These are phyloP conservation scores for Scheffersomyces titani DNA, from an alignment of 1,139 yeast genomes.

Conservation along the genomic window DNA sequence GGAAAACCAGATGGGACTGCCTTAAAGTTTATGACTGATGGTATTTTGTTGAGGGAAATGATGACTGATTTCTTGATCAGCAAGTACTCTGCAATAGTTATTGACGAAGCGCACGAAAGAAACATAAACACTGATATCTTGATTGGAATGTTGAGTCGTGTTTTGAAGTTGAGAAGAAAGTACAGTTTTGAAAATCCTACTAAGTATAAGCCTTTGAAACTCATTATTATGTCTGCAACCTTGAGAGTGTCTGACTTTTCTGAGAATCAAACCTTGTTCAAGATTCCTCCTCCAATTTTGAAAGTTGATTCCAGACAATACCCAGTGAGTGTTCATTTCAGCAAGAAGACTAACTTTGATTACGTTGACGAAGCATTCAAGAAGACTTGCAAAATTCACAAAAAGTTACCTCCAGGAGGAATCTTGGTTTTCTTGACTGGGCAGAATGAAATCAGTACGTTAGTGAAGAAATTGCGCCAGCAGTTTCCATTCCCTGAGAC, in stretches of 20 bases:
- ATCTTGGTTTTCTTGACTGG: conserved; percentile 91
- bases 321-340: conserved; percentile 93
- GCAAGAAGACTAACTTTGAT: conserved; percentile 71
- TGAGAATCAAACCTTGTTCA: conserved; percentile 71
- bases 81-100: conserved; percentile 82
- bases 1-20: conserved; percentile 59
- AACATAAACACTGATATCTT: conserved; percentile 93
- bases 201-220: conserved; percentile 59
- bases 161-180: conserved; percentile 71
- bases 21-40: conserved; percentile 97
- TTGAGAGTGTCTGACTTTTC: conserved; percentile 90
- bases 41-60: conserved; percentile 91
- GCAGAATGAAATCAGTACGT: conserved; percentile 80
- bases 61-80: conserved; percentile 78
- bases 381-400: conserved; percentile 86
- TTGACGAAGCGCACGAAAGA: conserved; percentile 98
- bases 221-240: conserved; percentile 93
- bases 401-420: conserved; percentile 88
- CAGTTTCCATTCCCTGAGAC: conserved; percentile 64
- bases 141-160: conserved; percentile 91
- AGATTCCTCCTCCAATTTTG: conserved; percentile 83
- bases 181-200: conserved; percentile 49
- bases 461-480: conserved; percentile 67
- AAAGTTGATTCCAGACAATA: conserved; percentile 94
- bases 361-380: conserved; percentile 86